Evolutionary conservation across 768 basidiomycete species (phyloP).

Genomic region (Suillus tomentosus): DNA sequence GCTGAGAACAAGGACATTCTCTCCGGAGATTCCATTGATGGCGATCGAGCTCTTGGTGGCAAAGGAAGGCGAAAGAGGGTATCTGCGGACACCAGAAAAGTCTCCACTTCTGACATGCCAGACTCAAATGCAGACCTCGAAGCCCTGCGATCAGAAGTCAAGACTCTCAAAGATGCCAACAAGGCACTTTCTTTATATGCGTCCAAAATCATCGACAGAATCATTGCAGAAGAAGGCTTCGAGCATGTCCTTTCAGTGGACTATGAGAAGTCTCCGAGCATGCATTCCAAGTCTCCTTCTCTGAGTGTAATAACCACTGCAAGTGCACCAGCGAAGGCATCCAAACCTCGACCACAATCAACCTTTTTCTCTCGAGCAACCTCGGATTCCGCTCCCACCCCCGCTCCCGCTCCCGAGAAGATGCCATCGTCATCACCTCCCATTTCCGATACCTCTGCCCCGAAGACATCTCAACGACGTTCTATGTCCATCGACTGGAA

Average conservation of each 20-base stretch:
- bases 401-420: constrained; percentile 22
- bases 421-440: constrained; percentile 24
- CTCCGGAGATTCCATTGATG: constrained; percentile 54
- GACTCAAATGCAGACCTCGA: constrained; percentile 50
- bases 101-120: constrained; percentile 39
- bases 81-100: constrained; percentile 32
- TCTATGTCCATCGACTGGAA: constrained; percentile 89
- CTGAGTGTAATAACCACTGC: constrained; percentile 30
- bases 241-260: constrained; percentile 96
- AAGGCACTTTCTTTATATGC: constrained; percentile 94
- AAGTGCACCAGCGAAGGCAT: constrained; percentile 15
- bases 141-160: constrained; percentile 82
- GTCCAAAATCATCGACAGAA: constrained; percentile 96
- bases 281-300: constrained; percentile 40
- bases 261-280: constrained; percentile 65
- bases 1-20: constrained; percentile 87
- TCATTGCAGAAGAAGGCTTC: constrained; percentile 94
- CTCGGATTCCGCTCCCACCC: constrained; percentile 42
- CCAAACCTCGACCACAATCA: constrained; percentile 64
- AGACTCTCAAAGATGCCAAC: constrained; percentile 92
- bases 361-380: constrained; percentile 45
- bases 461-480: constrained; percentile 57
- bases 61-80: constrained; percentile 50
- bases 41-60: constrained; percentile 46
- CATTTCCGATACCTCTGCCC: constrained; percentile 27